phyloP scores from a whole-genome alignment of 768 basidiomycete genomes.

The Tubosaeta sp. region DNA sequence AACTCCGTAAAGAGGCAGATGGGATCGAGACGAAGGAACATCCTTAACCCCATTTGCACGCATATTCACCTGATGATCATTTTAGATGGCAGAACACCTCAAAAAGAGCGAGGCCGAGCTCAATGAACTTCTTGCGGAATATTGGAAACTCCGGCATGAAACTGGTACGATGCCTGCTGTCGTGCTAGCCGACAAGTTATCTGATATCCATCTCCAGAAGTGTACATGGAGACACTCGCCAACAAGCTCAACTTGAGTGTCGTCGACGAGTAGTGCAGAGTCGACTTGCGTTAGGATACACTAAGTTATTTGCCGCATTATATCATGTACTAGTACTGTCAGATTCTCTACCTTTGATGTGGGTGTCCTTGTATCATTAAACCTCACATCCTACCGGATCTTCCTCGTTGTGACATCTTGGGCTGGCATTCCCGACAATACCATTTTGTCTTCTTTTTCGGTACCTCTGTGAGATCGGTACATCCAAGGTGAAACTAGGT shows the following conservation, averaged over 20 bases:
- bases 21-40: slow-evolving; percentile 62
- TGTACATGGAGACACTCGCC: slow-evolving; percentile 84
- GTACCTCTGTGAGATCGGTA: slow-evolving; percentile 54
- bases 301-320: slow-evolving; percentile 19
- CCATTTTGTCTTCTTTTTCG: slow-evolving; percentile 58
- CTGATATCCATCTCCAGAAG: slow-evolving; percentile 42
- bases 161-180: slow-evolving; percentile 46
- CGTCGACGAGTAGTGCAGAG: slow-evolving; percentile 17
- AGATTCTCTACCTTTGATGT: neutral
- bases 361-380: neutral
- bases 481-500: slow-evolving; percentile 70
- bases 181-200: neutral
- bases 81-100: slow-evolving; percentile 75
- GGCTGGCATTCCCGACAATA: slow-evolving; percentile 62
- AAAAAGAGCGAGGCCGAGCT: slow-evolving; percentile 72
- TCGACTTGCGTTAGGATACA: too few species aligned
- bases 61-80: neutral
- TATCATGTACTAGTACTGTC: slow-evolving; percentile 11
- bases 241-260: slow-evolving; percentile 70
- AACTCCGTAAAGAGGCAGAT: slow-evolving; percentile 66
- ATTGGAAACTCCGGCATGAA: slow-evolving; percentile 75
- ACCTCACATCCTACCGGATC: slow-evolving; percentile 21
- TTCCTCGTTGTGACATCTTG: slow-evolving; percentile 35
- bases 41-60: neutral
- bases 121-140: slow-evolving; percentile 77